Percentiles rank a stretch among this genome's conserved stretches.
These are phyloP conservation scores for Tuber magnatum DNA, from an alignment of 495 filamentous ascomycete genomes.

Conservation along the genomic window DNA sequence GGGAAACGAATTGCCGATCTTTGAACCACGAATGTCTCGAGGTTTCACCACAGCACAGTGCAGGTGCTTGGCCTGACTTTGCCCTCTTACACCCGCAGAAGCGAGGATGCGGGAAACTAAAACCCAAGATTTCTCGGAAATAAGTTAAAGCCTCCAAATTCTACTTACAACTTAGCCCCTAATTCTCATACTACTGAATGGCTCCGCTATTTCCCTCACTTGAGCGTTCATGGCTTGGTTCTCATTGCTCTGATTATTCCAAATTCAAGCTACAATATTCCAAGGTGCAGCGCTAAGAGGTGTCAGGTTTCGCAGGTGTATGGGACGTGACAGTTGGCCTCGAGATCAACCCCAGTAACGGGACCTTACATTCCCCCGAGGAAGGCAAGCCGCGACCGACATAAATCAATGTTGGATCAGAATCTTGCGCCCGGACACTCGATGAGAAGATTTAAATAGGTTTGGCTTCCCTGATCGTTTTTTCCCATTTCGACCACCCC, in stretches of 20 bases:
- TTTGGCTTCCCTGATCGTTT: not conserved
- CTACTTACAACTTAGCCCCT: not conserved
- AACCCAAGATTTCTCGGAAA: not conserved
- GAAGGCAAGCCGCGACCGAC: not conserved
- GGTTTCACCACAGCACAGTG: not conserved
- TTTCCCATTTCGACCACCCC: not conserved
- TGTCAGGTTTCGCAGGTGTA: slow-evolving; percentile 5
- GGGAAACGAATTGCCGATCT: not conserved
- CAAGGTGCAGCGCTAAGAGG: too few species aligned
- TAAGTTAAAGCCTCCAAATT: not conserved
- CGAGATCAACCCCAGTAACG: not conserved
- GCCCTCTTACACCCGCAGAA: not conserved
- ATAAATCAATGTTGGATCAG: not conserved
- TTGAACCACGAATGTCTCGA: not conserved
- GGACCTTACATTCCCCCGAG: not conserved
- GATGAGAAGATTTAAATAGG: not conserved
- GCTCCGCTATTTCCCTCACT: not conserved
- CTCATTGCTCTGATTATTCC: not conserved
- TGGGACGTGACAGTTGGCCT: slow-evolving; percentile 25
- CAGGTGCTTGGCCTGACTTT: not conserved
- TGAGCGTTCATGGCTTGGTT: not conserved
- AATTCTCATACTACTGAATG: not conserved
- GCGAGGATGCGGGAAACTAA: not conserved
- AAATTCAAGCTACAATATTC: not conserved
- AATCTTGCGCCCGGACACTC: not conserved